phyloP scores from a whole-genome alignment of 345 rosid species.

The Eucalyptus sp. region DNA sequence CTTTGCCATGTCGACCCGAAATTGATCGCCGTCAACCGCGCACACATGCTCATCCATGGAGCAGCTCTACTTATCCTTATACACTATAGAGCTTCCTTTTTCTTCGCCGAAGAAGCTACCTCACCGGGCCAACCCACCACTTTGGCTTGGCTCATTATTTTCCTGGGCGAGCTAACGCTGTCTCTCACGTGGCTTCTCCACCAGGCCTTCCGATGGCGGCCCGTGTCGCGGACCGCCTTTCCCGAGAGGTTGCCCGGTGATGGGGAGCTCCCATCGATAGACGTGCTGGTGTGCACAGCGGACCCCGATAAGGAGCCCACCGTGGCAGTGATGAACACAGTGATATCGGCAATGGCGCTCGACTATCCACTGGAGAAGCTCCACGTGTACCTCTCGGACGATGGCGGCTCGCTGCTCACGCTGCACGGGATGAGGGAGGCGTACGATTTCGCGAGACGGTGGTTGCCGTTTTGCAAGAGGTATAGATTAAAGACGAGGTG shows the following conservation, averaged over 20 bases:
- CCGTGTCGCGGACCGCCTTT: slow-evolving; percentile 10
- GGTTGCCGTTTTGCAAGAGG: slow-evolving; percentile 63
- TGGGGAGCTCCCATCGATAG: slow-evolving; percentile 41
- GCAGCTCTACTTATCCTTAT: slow-evolving; percentile 12
- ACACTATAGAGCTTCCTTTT: slow-evolving; percentile 13
- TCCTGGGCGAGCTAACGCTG: slow-evolving; percentile 8
- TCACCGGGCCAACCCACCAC: neutral
- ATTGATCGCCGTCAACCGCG: slow-evolving; percentile 5
- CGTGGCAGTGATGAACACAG: slow-evolving; percentile 51
- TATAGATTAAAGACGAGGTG: slow-evolving; percentile 26
- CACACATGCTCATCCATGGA: slow-evolving; percentile 7
- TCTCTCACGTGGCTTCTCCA: slow-evolving; percentile 15
- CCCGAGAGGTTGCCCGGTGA: slow-evolving; percentile 17
- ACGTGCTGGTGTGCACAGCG: slow-evolving; percentile 81
- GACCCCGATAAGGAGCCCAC: slow-evolving; percentile 91
- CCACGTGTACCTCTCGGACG: slow-evolving; percentile 72
- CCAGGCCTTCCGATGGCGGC: slow-evolving; percentile 15
- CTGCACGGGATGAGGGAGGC: slow-evolving; percentile 61
- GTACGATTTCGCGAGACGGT: slow-evolving; percentile 47
- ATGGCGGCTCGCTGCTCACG: slow-evolving; percentile 59
- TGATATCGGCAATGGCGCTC: slow-evolving; percentile 61
- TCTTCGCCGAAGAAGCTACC: neutral
- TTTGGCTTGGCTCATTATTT: slow-evolving; percentile 14
- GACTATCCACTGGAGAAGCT: slow-evolving; percentile 66
- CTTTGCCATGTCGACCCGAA: neutral